Evolutionary conservation across 179 eudicot genomes (phyloP).

Genomic region (Silene noctiflora): DNA sequence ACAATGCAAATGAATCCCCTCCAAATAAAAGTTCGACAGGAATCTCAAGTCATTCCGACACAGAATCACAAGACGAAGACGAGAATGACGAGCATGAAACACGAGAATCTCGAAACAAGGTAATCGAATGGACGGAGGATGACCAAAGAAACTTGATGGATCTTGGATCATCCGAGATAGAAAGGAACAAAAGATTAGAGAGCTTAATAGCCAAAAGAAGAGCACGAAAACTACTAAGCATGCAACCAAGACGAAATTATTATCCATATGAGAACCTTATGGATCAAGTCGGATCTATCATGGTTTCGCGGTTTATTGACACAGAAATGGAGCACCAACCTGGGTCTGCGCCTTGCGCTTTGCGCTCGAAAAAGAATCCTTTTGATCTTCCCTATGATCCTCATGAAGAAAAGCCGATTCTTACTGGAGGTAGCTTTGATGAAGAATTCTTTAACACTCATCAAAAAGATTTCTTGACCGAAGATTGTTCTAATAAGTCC

Average conservation of each 20-base stretch:
- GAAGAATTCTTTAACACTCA: conserved; percentile 48
- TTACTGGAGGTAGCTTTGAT: conserved; percentile 59
- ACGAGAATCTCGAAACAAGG: conserved; percentile 26
- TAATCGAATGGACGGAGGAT: conserved; percentile 46
- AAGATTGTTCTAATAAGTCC: conserved; percentile 21
- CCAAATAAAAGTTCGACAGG: conserved; percentile 8
- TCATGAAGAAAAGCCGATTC: conserved; percentile 69
- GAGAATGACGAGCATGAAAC: conserved; percentile 32
- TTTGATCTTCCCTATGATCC: conserved; percentile 87
- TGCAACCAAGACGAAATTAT: conserved; percentile 38
- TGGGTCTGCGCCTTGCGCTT: conserved; percentile 61
- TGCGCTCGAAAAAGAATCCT: conserved; percentile 53
- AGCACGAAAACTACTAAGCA: conserved; percentile 47
- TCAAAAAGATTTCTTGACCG: conserved; percentile 30
- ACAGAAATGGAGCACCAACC: conserved; percentile 33
- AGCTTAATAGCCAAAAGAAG: conserved; percentile 59
- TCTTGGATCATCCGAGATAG: conserved; percentile 51
- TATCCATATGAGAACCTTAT: conserved; percentile 22
- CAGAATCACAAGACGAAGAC: conserved; percentile 36
- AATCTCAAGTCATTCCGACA: conserved; percentile 22
- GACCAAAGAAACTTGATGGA: conserved; percentile 59
- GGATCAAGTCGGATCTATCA: conserved; percentile 25
- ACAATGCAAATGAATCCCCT: not conserved
- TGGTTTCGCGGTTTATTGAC: conserved; percentile 25
- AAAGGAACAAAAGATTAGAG: conserved; percentile 62